phyloP scores from a whole-genome alignment of 192 early-diverging fungal genomes.

The Mortierella hygrophila region DNA sequence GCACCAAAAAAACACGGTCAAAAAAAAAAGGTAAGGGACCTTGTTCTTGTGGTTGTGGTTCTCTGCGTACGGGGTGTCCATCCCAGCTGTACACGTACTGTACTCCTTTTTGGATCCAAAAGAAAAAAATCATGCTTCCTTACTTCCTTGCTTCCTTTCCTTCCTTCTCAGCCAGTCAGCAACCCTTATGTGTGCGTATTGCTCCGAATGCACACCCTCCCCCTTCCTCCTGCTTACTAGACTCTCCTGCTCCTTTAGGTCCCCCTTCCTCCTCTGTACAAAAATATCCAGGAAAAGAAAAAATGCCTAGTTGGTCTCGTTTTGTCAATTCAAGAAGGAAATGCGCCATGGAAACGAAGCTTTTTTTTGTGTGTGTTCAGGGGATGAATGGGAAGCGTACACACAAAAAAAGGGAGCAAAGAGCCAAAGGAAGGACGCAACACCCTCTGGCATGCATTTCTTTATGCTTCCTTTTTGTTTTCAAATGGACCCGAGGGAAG shows the following conservation, averaged over 20 bases:
- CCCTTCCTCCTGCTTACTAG: neutral
- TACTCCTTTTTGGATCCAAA: no score
- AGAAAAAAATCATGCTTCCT: no score
- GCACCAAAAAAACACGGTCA: neutral
- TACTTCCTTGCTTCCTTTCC: no score
- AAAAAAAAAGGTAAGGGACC: neutral
- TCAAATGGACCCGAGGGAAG: neutral
- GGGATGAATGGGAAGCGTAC: neutral
- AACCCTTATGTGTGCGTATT: neutral
- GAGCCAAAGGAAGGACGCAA: neutral
- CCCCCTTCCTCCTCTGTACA: neutral
- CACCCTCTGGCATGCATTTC: neutral
- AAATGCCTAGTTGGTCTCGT: neutral
- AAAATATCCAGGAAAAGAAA: constrained; percentile 5
- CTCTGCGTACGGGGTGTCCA: neutral
- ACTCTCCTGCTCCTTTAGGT: neutral
- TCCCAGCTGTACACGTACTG: no score
- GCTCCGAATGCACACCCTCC: neutral
- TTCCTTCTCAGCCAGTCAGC: no score
- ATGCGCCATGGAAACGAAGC: neutral
- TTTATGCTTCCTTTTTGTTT: neutral
- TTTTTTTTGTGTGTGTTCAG: neutral
- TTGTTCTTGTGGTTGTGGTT: neutral
- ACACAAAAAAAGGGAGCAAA: neutral
- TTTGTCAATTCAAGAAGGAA: neutral